Evolutionary conservation across 2,329 filamentous ascomycete genomes (phyloP).

Genomic region (Colletotrichum horii): DNA sequence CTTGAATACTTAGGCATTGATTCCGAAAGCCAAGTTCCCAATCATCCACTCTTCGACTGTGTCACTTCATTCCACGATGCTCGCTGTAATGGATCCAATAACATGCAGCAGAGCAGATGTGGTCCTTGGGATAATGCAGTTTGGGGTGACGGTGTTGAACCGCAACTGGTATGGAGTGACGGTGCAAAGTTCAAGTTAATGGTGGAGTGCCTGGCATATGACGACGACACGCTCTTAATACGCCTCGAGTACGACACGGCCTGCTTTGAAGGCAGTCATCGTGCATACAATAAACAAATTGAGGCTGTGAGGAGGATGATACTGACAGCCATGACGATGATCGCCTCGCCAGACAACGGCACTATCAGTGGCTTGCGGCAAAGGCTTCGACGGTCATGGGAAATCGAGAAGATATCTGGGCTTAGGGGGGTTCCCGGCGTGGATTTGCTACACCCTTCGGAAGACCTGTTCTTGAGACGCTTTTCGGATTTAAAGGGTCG

Average conservation of each 20-base stretch:
- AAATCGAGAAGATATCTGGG: neutral
- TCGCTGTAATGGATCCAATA: neutral
- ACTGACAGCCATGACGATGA: neutral
- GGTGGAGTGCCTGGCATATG: conserved; percentile 20
- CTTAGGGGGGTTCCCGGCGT: neutral
- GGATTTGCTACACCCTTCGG: neutral
- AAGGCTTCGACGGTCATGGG: neutral
- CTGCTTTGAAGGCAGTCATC: neutral
- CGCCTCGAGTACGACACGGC: conserved; percentile 19
- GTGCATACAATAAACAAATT: neutral
- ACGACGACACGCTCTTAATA: conserved; percentile 3
- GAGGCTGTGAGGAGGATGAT: neutral
- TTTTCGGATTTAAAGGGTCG: neutral
- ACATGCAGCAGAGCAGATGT: neutral
- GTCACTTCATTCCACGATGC: conserved; percentile 28
- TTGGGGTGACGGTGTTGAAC: neutral
- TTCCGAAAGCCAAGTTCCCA: neutral
- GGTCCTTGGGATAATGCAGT: neutral
- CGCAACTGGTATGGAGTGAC: conserved; percentile 7
- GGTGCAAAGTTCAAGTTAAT: conserved; percentile 25
- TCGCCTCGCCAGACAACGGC: neutral
- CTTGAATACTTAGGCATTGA: conserved; percentile 24
- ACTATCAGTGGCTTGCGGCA: neutral
- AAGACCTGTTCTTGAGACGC: neutral
- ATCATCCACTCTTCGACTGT: conserved; percentile 27